Conservation (phyloP, 2,329 filamentous ascomycete species). For the Hypoxylon rubiginosum region DNA sequence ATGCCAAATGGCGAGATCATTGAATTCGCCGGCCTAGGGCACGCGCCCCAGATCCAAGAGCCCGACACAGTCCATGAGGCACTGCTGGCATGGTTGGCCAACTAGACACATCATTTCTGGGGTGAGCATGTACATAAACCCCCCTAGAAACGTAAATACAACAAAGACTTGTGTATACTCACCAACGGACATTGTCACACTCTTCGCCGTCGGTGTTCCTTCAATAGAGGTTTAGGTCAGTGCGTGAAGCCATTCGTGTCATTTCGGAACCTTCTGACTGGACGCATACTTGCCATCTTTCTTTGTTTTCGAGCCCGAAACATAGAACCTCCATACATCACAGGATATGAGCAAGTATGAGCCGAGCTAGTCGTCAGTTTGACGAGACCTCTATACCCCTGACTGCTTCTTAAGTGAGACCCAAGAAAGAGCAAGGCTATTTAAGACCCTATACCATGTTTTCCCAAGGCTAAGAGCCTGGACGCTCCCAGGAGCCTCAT, state of each 20-base stretch:
- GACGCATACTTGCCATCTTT: background rate
- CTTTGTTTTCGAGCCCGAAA: background rate
- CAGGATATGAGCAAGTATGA: background rate
- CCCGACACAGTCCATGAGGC: slow-evolving; percentile 62
- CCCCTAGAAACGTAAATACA: background rate
- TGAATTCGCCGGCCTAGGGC: slow-evolving; percentile 63
- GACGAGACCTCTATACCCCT: too few relatives aligned
- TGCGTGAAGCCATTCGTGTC: background rate
- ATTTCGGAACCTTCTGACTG: background rate
- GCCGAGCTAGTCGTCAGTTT: too few relatives aligned
- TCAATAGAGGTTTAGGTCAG: too few relatives aligned
- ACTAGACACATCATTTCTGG: background rate
- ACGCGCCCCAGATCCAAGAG: slow-evolving; percentile 67
- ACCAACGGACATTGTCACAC: background rate
- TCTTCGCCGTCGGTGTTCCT: too few relatives aligned
- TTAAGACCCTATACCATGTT: too few relatives aligned
- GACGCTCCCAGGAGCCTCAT: too few relatives aligned
- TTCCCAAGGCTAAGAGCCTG: too few relatives aligned
- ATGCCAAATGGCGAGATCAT: slow-evolving; percentile 62
- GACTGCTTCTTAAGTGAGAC: too few relatives aligned
- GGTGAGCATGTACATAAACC: slow-evolving; percentile 1
- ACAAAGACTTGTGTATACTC: background rate
- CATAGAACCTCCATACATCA: background rate
- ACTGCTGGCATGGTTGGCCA: slow-evolving; percentile 60
- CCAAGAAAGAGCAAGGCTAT: too few relatives aligned